phyloP scores from a whole-genome alignment of 768 basidiomycete species.

The Lactarius psammicola region DNA sequence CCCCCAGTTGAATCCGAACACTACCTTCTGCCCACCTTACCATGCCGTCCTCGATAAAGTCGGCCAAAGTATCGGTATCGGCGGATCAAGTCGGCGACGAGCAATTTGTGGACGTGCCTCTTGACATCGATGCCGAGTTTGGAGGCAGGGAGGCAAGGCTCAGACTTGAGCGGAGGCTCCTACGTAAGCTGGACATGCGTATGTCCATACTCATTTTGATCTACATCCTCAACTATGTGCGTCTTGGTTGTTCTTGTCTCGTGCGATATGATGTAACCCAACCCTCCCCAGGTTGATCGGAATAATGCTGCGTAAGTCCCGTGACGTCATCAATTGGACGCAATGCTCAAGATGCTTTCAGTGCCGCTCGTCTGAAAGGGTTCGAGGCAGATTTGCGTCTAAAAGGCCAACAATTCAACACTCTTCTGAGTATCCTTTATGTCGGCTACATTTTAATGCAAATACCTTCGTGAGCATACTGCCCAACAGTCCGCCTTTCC shows the following conservation, averaged over 20 bases:
- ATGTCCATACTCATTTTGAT: conserved; percentile 46
- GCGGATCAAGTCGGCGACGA: background rate
- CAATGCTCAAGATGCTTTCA: conserved; percentile 31
- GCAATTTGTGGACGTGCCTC: background rate
- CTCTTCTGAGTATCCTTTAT: conserved; percentile 65
- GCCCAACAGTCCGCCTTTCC: background rate
- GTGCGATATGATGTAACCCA: conserved; percentile 3
- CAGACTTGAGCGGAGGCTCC: conserved; percentile 43
- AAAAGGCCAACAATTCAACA: conserved; percentile 60
- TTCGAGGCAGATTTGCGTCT: conserved; percentile 68
- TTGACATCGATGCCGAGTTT: conserved; percentile 37
- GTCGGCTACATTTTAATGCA: conserved; percentile 79
- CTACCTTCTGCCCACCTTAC: background rate
- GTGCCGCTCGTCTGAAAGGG: conserved; percentile 70
- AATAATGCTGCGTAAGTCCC: conserved; percentile 61
- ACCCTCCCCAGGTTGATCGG: conserved; percentile 54
- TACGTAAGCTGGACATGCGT: conserved; percentile 44
- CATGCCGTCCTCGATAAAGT: conserved; percentile 28
- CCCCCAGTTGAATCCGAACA: background rate
- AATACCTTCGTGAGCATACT: conserved; percentile 59
- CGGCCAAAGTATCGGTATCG: background rate
- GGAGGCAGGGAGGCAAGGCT: conserved; percentile 41
- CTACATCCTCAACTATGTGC: conserved; percentile 49
- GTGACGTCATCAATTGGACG: background rate
- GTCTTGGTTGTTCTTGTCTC: conserved; percentile 17